Evolutionary conservation across 177 flowering plant species (phyloP).

Genomic region (Vitis hybrid): DNA sequence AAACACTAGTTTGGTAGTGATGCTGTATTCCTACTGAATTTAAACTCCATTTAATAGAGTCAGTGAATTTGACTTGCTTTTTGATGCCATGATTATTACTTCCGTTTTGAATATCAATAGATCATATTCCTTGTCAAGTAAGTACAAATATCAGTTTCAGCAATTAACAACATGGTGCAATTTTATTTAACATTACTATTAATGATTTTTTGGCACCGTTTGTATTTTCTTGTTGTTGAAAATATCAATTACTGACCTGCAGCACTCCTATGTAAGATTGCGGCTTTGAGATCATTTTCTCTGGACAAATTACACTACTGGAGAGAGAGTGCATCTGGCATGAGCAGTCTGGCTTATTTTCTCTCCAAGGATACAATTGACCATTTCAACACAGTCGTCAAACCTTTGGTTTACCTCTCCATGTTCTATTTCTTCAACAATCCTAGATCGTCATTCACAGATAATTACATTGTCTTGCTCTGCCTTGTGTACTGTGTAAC

Average conservation of each 20-base stretch:
- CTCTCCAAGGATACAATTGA: constrained; percentile 82
- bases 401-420: constrained; percentile 80
- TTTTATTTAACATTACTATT: too few relatives aligned
- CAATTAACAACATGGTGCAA: too few relatives aligned
- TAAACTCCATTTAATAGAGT: not conserved
- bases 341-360: constrained; percentile 82
- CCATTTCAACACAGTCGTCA: constrained; percentile 67
- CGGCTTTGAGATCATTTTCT: constrained; percentile 82
- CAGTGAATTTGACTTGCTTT: too few relatives aligned
- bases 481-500: constrained; percentile 88
- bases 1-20: too few relatives aligned
- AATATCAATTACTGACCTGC: too few relatives aligned
- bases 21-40: not conserved
- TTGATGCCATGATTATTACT: too few relatives aligned
- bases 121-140: too few relatives aligned
- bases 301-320: constrained; percentile 71
- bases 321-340: constrained; percentile 85
- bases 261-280: constrained; percentile 80
- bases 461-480: constrained; percentile 67
- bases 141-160: too few relatives aligned
- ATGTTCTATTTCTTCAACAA: constrained; percentile 84
- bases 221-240: too few relatives aligned
- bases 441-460: constrained; percentile 79
- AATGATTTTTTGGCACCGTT: too few relatives aligned
- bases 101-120: too few relatives aligned